Evolutionary conservation across 305 asterid genomes (phyloP).

Genomic region (Solanum hybrid): DNA sequence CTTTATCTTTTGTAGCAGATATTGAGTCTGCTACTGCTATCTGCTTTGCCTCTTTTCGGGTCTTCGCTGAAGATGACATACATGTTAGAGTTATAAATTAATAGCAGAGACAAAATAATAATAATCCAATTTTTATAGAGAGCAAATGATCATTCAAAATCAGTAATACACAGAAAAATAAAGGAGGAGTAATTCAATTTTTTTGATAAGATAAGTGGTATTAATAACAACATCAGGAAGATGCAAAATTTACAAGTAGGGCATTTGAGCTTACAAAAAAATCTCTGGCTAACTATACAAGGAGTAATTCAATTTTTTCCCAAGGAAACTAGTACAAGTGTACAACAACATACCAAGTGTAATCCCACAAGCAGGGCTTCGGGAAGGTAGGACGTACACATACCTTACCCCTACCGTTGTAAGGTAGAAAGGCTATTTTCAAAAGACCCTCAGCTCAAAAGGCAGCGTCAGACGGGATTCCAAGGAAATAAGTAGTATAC

Average conservation of each 20-base stretch:
- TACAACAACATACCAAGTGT: background rate
- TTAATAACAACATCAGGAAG: no score
- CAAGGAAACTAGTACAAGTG: background rate
- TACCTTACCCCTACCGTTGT: background rate
- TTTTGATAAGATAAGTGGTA: no score
- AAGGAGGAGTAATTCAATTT: background rate
- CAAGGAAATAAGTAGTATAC: background rate
- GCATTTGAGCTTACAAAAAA: no score
- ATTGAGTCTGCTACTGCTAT: constrained; percentile 53
- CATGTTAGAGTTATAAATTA: background rate
- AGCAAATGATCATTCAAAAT: background rate
- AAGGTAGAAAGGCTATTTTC: background rate
- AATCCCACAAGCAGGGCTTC: background rate
- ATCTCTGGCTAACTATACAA: background rate
- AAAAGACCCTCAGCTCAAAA: background rate
- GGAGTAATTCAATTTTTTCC: background rate
- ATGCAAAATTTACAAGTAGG: no score
- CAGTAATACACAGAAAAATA: background rate
- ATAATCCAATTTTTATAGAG: background rate
- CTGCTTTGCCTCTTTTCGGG: constrained; percentile 67
- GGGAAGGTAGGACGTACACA: background rate
- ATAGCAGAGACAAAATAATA: background rate
- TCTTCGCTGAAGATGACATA: constrained; percentile 46
- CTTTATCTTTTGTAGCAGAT: constrained; percentile 50
- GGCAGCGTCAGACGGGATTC: background rate